These are phyloP conservation scores for Tuber calosporum DNA, from an alignment of 495 filamentous ascomycete genomes.

Conservation along the genomic window DNA sequence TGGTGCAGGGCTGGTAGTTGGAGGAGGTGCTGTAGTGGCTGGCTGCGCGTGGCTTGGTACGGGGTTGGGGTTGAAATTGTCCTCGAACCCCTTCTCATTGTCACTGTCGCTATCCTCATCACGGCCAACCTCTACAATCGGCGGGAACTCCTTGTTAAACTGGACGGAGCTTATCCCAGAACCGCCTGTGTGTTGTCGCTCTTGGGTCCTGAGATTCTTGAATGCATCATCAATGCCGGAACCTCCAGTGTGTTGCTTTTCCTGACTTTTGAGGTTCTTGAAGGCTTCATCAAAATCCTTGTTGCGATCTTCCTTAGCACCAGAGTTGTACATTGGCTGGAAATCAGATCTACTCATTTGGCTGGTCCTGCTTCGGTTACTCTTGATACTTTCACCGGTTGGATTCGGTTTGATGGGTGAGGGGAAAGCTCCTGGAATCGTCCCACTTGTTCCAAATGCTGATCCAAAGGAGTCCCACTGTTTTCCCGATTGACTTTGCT, in stretches of 20 bases:
- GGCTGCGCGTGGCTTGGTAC: conserved; percentile 43
- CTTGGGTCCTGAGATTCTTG: conserved; percentile 48
- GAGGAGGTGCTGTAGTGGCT: conserved; percentile 24
- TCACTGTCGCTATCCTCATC: conserved; percentile 77
- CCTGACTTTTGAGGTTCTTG: conserved; percentile 48
- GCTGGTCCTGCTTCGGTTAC: conserved; percentile 40
- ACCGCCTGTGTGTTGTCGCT: conserved; percentile 44
- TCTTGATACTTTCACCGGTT: conserved; percentile 49
- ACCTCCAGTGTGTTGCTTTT: conserved; percentile 44
- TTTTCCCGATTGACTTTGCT: conserved; percentile 24
- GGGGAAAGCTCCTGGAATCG: conserved; percentile 47
- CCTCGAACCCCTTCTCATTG: conserved; percentile 79
- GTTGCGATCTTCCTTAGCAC: conserved; percentile 52
- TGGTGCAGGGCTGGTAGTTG: conserved; percentile 38
- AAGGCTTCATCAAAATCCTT: conserved; percentile 73
- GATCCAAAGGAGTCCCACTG: conserved; percentile 39
- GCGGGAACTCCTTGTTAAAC: conserved; percentile 78
- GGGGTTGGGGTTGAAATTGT: conserved; percentile 78
- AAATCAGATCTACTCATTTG: conserved; percentile 44
- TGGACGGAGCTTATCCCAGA: conserved; percentile 42
- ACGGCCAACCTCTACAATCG: conserved; percentile 74
- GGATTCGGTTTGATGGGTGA: conserved; percentile 49
- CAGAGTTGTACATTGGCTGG: conserved; percentile 19
- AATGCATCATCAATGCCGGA: conserved; percentile 52
- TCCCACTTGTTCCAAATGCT: conserved; percentile 2